Evolutionary conservation across 2,329 filamentous ascomycete genomes (phyloP).

Genomic region (Trichoderma harzianum): DNA sequence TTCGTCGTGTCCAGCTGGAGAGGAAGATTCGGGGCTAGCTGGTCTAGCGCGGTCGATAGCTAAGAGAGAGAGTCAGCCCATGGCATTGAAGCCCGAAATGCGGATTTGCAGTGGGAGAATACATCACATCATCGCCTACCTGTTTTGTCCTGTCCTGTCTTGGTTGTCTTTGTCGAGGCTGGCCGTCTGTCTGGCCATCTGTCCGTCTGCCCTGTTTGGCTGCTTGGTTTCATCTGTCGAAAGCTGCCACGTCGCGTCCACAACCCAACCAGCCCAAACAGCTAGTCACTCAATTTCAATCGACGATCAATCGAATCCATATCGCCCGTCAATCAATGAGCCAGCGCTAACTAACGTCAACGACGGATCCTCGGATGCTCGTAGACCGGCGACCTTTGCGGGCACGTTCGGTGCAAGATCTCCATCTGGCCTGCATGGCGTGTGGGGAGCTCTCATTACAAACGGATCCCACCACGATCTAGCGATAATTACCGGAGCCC

Average conservation of each 20-base stretch:
- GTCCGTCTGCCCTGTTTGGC: neutral
- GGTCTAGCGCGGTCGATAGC: constrained; percentile 8
- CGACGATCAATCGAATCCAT: neutral
- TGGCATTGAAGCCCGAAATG: neutral
- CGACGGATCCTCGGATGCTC: neutral
- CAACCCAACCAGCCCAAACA: neutral
- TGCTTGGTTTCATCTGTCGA: neutral
- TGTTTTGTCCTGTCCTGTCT: neutral
- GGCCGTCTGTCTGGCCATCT: neutral
- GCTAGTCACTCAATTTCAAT: neutral
- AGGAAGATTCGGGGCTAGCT: constrained; percentile 10
- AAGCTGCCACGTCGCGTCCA: neutral
- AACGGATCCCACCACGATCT: constrained; percentile 1
- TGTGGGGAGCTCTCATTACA: constrained; percentile 7
- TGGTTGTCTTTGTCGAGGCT: neutral
- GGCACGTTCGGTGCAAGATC: neutral
- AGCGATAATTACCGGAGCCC: constrained; percentile 11
- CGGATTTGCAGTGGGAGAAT: neutral
- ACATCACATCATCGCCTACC: neutral
- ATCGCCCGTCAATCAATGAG: neutral
- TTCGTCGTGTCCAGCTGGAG: constrained; percentile 6
- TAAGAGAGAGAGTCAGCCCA: constrained; percentile 4
- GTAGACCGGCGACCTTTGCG: neutral
- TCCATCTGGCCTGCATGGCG: constrained; percentile 9
- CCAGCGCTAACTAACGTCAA: neutral